Evolutionary conservation across 768 basidiomycete genomes (phyloP).

Genomic region (Podaxis pistillaris): DNA sequence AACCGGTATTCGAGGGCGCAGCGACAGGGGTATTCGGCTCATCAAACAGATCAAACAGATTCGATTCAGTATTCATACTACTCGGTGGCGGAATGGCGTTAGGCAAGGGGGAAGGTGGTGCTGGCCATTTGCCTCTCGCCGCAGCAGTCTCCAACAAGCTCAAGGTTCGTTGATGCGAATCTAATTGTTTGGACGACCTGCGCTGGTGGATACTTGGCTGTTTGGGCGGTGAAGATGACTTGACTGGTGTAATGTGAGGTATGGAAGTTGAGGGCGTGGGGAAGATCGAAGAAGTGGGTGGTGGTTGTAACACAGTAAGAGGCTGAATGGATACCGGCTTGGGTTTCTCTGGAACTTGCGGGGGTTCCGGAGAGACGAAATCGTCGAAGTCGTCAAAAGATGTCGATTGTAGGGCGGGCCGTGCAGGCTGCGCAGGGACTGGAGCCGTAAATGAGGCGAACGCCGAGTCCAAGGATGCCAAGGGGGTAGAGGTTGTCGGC

Average conservation of each 20-base stretch:
- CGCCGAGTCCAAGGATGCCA: slow-evolving; percentile 6
- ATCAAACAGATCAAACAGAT: slow-evolving; percentile 7
- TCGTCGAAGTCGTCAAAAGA: slow-evolving; percentile 43
- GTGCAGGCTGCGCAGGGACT: slow-evolving; percentile 15
- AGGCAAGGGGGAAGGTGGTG: slow-evolving; percentile 30
- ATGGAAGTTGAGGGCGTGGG: slow-evolving; percentile 9
- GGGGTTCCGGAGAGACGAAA: slow-evolving; percentile 31
- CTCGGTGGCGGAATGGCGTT: slow-evolving; percentile 23
- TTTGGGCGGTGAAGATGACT: slow-evolving; percentile 10
- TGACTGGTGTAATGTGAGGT: neutral
- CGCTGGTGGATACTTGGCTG: slow-evolving; percentile 18
- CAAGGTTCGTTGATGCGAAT: slow-evolving; percentile 52
- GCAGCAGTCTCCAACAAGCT: slow-evolving; percentile 59
- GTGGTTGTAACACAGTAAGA: neutral
- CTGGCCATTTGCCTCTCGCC: slow-evolving; percentile 46
- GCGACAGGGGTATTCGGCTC: neutral
- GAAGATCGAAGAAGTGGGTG: slow-evolving; percentile 2
- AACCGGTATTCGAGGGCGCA: neutral
- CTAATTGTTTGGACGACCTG: slow-evolving; percentile 36
- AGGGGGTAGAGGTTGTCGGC: slow-evolving; percentile 24
- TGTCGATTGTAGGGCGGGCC: slow-evolving; percentile 15
- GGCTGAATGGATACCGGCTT: slow-evolving; percentile 30
- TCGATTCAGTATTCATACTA: neutral
- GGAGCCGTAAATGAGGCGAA: slow-evolving; percentile 6
- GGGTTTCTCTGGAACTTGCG: slow-evolving; percentile 26